These are phyloP conservation scores for Macrophomina phaseolina DNA, from an alignment of 2,329 filamentous ascomycete genomes.

Conservation along the genomic window DNA sequence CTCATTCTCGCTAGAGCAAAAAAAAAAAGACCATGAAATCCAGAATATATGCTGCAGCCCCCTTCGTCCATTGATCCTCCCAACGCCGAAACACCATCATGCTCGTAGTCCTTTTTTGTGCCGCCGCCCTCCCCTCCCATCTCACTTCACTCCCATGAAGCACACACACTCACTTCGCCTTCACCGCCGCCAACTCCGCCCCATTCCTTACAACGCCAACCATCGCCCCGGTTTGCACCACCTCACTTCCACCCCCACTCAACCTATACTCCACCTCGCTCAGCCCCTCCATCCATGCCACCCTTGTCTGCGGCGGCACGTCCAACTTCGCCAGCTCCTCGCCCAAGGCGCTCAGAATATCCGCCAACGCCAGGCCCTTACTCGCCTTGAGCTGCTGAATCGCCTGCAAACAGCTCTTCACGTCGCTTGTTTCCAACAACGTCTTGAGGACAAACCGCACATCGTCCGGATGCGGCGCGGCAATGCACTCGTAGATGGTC, in stretches of 20 bases:
- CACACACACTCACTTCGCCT: slow-evolving; percentile 8
- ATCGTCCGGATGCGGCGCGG: slow-evolving; percentile 88
- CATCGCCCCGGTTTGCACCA: slow-evolving; percentile 88
- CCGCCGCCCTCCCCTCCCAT: neutral
- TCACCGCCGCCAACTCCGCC: slow-evolving; percentile 67
- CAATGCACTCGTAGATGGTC: slow-evolving; percentile 95
- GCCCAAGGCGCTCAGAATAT: slow-evolving; percentile 85
- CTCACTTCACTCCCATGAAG: neutral
- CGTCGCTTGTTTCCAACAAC: slow-evolving; percentile 81
- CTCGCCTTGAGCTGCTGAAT: slow-evolving; percentile 85
- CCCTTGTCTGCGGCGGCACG: slow-evolving; percentile 83
- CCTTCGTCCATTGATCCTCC: neutral
- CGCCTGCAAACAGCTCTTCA: slow-evolving; percentile 85
- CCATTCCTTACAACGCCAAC: slow-evolving; percentile 88
- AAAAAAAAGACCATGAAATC: neutral
- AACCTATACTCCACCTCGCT: slow-evolving; percentile 93
- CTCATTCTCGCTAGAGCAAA: too few species aligned
- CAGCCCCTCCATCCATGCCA: slow-evolving; percentile 88
- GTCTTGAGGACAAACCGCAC: slow-evolving; percentile 84
- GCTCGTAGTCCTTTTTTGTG: neutral
- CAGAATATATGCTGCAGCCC: neutral
- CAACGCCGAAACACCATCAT: slow-evolving; percentile 11
- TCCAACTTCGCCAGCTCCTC: slow-evolving; percentile 84
- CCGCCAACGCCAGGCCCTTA: slow-evolving; percentile 87
- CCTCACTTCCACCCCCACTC: slow-evolving; percentile 84